Evolutionary conservation across 768 basidiomycete species (phyloP).

Genomic region (Russula abietina): DNA sequence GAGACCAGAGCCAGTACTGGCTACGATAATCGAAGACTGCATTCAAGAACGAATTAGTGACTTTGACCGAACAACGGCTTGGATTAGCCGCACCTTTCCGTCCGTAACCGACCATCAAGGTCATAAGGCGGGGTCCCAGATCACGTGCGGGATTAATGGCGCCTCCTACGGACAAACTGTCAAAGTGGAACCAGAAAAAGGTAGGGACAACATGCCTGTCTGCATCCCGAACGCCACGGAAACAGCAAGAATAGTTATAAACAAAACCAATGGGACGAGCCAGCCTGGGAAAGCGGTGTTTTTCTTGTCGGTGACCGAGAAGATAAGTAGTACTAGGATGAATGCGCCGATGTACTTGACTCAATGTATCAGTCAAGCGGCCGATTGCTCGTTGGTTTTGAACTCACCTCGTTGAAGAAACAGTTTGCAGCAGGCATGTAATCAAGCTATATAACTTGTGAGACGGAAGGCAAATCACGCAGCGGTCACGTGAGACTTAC

Average conservation of each 20-base stretch:
- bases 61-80: not conserved
- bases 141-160: slow-evolving; percentile 70
- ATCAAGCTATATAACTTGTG: slow-evolving; percentile 28
- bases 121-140: slow-evolving; percentile 61
- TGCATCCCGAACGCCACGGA: slow-evolving; percentile 55
- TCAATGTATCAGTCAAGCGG: not conserved
- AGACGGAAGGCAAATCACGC: not conserved
- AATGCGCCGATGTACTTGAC: slow-evolving; percentile 49
- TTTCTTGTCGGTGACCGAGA: slow-evolving; percentile 47
- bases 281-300: slow-evolving; percentile 46
- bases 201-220: slow-evolving; percentile 32
- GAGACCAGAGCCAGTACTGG: slow-evolving; percentile 74
- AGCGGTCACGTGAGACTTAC: slow-evolving; percentile 34
- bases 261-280: slow-evolving; percentile 49
- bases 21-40: slow-evolving; percentile 39
- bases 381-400: not conserved
- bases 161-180: slow-evolving; percentile 35
- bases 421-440: slow-evolving; percentile 41
- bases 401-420: slow-evolving; percentile 42
- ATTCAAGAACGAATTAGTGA: not conserved
- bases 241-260: slow-evolving; percentile 52
- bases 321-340: slow-evolving; percentile 48
- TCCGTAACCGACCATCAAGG: slow-evolving; percentile 71
- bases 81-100: slow-evolving; percentile 31
- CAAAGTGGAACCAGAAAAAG: no score